Conservation (phyloP, 2,329 filamentous ascomycete species). For the Colletotrichum agaves region DNA sequence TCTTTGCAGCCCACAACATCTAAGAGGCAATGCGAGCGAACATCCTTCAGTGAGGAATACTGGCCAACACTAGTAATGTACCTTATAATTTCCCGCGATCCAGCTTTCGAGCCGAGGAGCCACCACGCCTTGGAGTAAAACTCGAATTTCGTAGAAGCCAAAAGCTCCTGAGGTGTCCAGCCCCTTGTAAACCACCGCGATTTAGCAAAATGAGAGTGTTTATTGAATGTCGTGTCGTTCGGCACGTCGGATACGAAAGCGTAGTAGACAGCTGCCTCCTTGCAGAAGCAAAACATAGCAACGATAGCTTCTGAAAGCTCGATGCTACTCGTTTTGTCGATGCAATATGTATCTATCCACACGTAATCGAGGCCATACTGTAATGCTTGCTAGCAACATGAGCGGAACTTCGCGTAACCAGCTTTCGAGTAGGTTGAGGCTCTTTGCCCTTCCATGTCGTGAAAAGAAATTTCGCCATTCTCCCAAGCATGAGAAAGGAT, state of each 20-base stretch:
- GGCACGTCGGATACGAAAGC: conserved; percentile 30
- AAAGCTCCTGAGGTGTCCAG: conserved; percentile 43
- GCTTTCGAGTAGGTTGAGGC: background rate
- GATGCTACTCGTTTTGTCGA: conserved; percentile 32
- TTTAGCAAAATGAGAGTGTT: conserved; percentile 15
- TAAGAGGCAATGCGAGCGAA: background rate
- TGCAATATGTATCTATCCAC: conserved; percentile 38
- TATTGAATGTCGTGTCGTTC: background rate
- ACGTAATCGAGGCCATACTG: background rate
- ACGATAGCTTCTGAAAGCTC: conserved; percentile 32
- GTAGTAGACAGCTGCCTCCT: conserved; percentile 13
- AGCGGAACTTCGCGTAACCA: conserved; percentile 41
- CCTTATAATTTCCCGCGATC: background rate
- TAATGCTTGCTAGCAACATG: conserved; percentile 37
- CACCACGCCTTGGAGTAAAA: conserved; percentile 36
- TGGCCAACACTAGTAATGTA: background rate
- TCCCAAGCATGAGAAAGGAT: conserved; percentile 52
- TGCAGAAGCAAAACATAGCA: conserved; percentile 31
- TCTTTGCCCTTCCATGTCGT: conserved; percentile 37
- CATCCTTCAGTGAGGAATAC: too few relatives aligned
- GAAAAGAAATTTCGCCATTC: conserved; percentile 43
- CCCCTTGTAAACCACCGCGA: conserved; percentile 41
- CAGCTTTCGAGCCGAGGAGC: background rate
- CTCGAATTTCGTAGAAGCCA: conserved; percentile 38
- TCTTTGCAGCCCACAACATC: conserved; percentile 9